Conservation (phyloP, 148 eudicot genomes). For the Bassia scoparia region DNA sequence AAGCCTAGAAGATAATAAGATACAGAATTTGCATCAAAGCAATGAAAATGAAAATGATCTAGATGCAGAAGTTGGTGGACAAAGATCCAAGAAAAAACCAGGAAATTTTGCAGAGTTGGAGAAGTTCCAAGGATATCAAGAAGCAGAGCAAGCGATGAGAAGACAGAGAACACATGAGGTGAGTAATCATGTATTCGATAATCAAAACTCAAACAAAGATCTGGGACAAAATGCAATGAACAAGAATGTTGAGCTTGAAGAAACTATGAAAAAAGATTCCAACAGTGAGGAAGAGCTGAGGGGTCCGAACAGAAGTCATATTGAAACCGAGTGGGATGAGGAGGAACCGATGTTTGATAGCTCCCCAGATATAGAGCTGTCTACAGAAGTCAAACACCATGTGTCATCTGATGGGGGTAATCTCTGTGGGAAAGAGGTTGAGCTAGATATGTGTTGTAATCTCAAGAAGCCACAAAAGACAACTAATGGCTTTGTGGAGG, state of each 20-base stretch:
- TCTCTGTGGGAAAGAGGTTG: slow-evolving; percentile 20
- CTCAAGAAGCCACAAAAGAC: slow-evolving; percentile 22
- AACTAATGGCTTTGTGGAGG: slow-evolving; percentile 22
- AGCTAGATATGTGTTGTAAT: slow-evolving; percentile 14
- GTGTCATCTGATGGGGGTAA: slow-evolving; percentile 30
- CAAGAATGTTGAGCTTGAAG: slow-evolving; percentile 22
- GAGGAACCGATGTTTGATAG: slow-evolving; percentile 23
- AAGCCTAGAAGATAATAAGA: slow-evolving; percentile 7
- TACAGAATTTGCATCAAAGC: slow-evolving; percentile 15
- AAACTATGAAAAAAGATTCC: slow-evolving; percentile 17
- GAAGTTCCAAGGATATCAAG: slow-evolving; percentile 17
- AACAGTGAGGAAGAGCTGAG: slow-evolving; percentile 15
- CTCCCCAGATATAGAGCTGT: slow-evolving; percentile 20
- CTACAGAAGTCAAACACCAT: slow-evolving; percentile 20
- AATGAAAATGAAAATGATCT: slow-evolving; percentile 3
- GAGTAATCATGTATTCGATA: not conserved
- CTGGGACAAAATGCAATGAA: slow-evolving; percentile 5
- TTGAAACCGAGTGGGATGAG: slow-evolving; percentile 19
- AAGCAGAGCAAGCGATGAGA: slow-evolving; percentile 23
- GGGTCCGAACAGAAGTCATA: slow-evolving; percentile 6
- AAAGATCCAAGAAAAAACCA: not conserved
- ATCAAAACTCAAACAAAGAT: slow-evolving; percentile 8
- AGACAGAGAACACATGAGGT: slow-evolving; percentile 21
- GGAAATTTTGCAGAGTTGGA: slow-evolving; percentile 22
- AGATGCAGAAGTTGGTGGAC: slow-evolving; percentile 13